Evolutionary conservation across 192 early-diverging fungal genomes (phyloP), one percentile per base, ranked within the genome.

Genomic region (Backusella australiensis): DNA sequence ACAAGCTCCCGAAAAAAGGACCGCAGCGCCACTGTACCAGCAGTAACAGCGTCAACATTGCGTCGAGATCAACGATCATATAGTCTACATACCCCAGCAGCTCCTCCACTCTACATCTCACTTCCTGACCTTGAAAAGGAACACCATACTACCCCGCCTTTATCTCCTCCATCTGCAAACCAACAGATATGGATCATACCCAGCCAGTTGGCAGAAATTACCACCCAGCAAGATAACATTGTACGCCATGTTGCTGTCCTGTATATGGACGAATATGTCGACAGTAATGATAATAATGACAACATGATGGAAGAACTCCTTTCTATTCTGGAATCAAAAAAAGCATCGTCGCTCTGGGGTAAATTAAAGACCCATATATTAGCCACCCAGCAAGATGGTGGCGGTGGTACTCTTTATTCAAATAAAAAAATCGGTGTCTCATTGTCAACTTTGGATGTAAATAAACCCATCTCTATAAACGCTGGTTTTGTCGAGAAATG

Each of bases 321-420:
- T 2, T 15, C 14, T 8, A 34, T 75, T 21, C 17, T 75, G 23
- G 74, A 75, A 34, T 41, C 38, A 23, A 67, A 75, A 32, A 75
- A 75, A 15, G 32, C 63, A 1, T 67, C 73, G 21, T 67, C 74
- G 7, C 41, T 75, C 7, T 75, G 74, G 74, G 74, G 74, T n/a
- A 75, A 75, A 34, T 41, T 75, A 14, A 75, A 75, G 6, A 75
- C 74, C 1, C 74, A 75, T 32, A 75, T 75, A 7, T 3, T 63
- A 2, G 35, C 63, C 0, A 29, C n/a, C 6, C 56, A 63, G 21
- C 56, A 63, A 11, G 56, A 63, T 29, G 56, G 46, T 21, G 17
- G 17, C 3, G 46, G 42, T 14, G 12, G 19, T 49, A 17, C 21
- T 63, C 56, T 63, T 63, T 63, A 63, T 26, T 56, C 36, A n/a